phyloP scores from a whole-genome alignment of 805 yeast genomes.

The Candida ponderosae region DNA sequence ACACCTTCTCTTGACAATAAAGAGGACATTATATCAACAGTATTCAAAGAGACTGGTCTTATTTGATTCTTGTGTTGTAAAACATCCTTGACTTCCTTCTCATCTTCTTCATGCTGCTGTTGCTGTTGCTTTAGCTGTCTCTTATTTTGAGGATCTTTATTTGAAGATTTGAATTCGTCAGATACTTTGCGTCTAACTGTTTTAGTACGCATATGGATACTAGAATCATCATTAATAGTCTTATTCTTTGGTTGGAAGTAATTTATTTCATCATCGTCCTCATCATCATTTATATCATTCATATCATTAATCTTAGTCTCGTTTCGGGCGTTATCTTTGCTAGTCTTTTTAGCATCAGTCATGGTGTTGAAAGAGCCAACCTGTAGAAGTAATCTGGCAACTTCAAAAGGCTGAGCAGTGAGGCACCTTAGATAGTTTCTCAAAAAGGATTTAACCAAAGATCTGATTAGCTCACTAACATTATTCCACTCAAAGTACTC shows the following conservation, averaged over 20 bases:
- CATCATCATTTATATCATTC: slow-evolving; percentile 19
- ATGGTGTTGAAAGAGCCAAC: slow-evolving; percentile 53
- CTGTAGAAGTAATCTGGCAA: slow-evolving; percentile 69
- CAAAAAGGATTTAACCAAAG: slow-evolving; percentile 52
- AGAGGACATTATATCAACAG: slow-evolving; percentile 57
- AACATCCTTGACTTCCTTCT: slow-evolving; percentile 2
- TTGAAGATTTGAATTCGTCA: neutral
- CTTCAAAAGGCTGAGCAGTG: slow-evolving; percentile 84
- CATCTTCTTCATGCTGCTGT: slow-evolving; percentile 1
- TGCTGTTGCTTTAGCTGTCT: slow-evolving; percentile 1
- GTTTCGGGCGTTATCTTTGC: slow-evolving; percentile 7
- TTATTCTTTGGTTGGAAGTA: slow-evolving; percentile 28
- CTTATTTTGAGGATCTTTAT: slow-evolving; percentile 2
- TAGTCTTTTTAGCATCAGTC: neutral
- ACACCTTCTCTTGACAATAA: slow-evolving; percentile 65
- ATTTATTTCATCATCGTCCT: slow-evolving; percentile 36
- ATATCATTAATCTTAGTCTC: slow-evolving; percentile 14
- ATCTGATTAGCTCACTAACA: slow-evolving; percentile 46
- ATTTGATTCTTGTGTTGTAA: slow-evolving; percentile 24
- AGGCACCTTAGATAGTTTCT: slow-evolving; percentile 64
- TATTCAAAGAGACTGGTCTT: slow-evolving; percentile 52
- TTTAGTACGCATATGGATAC: slow-evolving; percentile 14
- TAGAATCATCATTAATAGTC: slow-evolving; percentile 7
- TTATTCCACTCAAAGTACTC: slow-evolving; percentile 59
- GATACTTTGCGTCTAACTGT: slow-evolving; percentile 3